Evolutionary conservation across 2,329 filamentous ascomycete genomes (phyloP), one percentile per base, ranked within the genome.

Genomic region (Grosmannia serpens): DNA sequence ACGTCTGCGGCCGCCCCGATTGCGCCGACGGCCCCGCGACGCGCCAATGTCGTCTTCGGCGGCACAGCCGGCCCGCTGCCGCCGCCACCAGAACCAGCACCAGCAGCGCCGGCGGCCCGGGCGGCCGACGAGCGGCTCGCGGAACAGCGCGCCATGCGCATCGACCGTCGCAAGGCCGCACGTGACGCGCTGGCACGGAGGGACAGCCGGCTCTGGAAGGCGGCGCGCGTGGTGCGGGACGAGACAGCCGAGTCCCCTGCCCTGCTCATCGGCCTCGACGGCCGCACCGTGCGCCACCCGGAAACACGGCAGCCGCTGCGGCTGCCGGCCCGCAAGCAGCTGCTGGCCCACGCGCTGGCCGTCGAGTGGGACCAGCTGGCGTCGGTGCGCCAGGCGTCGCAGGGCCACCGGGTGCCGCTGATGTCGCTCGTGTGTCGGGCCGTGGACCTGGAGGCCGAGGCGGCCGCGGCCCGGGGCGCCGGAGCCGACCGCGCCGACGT

Each of bases 291-390:
- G 61, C 85, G 91, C 62, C 90, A 88, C 56, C 88, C 86, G 0
- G 78, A 82, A 60, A 85, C 85, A 57, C 90, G 91, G 68, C 69
- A 81, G 47, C 77, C 89, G 62, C 77, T 99, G 65, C 82, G 79
- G 1, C 67, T 97, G 31, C 91, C 94, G 0, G 66, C 75, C 1
- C 81, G 79, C 59, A 97, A 96, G 74, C 85, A 84, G 35, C 82
- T 90, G 67, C 86, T 97, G 46, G 92, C 92, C 27, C 80, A 85
- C 51, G 89, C 89, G 59, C 85, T 99, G 62, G 94, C 92, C 3
- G 75, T 95, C 51, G 94, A 99, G 76, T 99, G 94, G 94, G 91
- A 96, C 70, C 78, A 87, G 54, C 80, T 99, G 61, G 80, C 85
- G 27, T 88, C 88, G 17, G 84, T 88, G 3, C 86, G 91, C 68